Evolutionary conservation across 2,329 filamentous ascomycete species (phyloP).

Genomic region (Aureobasidium musti): DNA sequence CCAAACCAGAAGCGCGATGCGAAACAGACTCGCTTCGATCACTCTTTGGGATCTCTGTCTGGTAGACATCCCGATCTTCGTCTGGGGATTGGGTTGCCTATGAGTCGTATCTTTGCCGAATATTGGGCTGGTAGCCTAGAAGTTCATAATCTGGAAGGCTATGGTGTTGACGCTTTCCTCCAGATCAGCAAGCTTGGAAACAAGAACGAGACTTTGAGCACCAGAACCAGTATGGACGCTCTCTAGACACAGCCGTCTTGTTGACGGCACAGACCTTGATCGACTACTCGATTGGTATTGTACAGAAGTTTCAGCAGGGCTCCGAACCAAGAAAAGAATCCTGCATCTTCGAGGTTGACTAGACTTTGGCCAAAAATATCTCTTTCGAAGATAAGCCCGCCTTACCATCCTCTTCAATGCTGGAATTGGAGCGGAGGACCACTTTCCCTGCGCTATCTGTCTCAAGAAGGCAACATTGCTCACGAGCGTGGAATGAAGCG

Average conservation of each 20-base stretch:
- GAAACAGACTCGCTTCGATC: slow-evolving; percentile 48
- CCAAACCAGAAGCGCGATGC: slow-evolving; percentile 2
- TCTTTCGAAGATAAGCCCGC: too few relatives aligned
- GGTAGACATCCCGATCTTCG: slow-evolving; percentile 82
- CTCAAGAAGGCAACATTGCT: too few relatives aligned
- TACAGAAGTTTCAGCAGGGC: too few relatives aligned
- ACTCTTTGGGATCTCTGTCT: slow-evolving; percentile 76
- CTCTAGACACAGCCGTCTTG: slow-evolving; percentile 38
- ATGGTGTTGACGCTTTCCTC: slow-evolving; percentile 92
- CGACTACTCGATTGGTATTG: too few relatives aligned
- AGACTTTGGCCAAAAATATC: too few relatives aligned
- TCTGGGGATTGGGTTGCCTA: slow-evolving; percentile 87
- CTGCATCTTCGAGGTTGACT: too few relatives aligned
- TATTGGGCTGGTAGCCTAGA: slow-evolving; percentile 96
- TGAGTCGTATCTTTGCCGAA: slow-evolving; percentile 93
- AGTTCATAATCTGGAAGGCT: slow-evolving; percentile 89
- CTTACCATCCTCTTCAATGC: too few relatives aligned
- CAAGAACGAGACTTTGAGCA: slow-evolving; percentile 90
- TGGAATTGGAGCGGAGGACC: too few relatives aligned
- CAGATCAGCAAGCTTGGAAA: slow-evolving; percentile 97
- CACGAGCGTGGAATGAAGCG: too few relatives aligned
- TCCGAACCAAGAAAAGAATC: too few relatives aligned
- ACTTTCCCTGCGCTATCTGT: too few relatives aligned
- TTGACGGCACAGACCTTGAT: too few relatives aligned
- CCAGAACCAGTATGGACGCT: slow-evolving; percentile 55